Percentiles rank a stretch among this genome's conserved stretches.
These are phyloP conservation scores for Babesia sp. DNA, from an alignment of 169 alveolate genomes.

Conservation along the genomic window DNA sequence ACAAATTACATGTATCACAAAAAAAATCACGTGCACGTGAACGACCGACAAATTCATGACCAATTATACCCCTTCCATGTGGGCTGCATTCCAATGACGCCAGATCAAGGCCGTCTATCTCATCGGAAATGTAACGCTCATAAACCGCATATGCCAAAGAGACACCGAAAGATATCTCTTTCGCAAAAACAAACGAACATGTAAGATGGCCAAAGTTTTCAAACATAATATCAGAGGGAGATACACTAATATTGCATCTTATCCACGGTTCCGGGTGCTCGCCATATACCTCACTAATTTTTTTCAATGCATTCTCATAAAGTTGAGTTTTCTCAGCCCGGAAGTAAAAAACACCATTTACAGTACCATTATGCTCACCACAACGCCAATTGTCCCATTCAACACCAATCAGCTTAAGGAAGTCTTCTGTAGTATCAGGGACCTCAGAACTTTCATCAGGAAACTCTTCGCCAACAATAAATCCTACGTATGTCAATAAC, in stretches of 20 bases:
- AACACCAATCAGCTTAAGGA: conserved; percentile 22
- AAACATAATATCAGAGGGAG: not conserved
- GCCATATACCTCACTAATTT: not conserved
- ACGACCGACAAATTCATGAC: conserved; percentile 61
- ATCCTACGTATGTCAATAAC: not conserved
- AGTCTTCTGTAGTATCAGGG: not conserved
- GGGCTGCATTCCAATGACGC: conserved; percentile 2
- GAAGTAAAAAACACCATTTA: conserved; percentile 16
- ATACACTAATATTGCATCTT: not conserved
- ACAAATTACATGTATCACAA: conserved; percentile 23
- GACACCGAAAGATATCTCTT: conserved; percentile 8
- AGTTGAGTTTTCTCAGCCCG: not conserved
- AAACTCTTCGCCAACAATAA: not conserved
- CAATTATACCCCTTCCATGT: conserved; percentile 14
- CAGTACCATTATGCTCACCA: conserved; percentile 38
- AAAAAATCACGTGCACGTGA: conserved; percentile 35
- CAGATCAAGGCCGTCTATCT: not conserved
- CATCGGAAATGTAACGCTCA: conserved; percentile 23
- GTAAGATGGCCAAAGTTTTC: not conserved
- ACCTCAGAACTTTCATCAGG: not conserved
- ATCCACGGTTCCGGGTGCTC: conserved; percentile 4
- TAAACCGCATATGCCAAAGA: conserved; percentile 18
- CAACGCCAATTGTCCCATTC: conserved; percentile 40
- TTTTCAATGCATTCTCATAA: not conserved
- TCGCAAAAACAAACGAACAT: conserved; percentile 11